Evolutionary conservation across 129 eudicot genomes (phyloP), one percentile per base, ranked within the genome.

Genomic region (Flaveria linearis): DNA sequence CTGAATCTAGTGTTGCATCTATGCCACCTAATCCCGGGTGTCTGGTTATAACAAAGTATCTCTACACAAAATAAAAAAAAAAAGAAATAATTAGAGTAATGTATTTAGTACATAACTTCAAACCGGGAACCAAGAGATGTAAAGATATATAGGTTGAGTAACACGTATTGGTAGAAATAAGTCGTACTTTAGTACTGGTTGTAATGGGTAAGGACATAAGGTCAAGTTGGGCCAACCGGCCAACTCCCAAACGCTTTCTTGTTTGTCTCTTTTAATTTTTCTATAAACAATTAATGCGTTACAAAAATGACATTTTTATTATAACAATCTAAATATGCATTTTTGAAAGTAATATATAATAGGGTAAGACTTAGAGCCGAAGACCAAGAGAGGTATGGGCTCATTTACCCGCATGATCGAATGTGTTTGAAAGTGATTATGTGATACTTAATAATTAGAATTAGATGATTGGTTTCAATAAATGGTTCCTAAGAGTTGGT

Each of bases 11-110:
- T 82, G 82, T 85, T 51, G 86, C 87, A 30, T 81, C 92, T 69
- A 91, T 84, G 51, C 97, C 99, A 47, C 92, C 97, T 64, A 91
- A 85, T 63, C 69, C 68, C 5, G 99, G 99, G 76, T 96, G 85
- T 78, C 89, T 81, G 5, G 96, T 89, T 68, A 91, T 68, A 28
- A 95, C 99, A 85, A 91, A 95, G 77, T 87, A 86, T 78, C 99
- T 85, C 99, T 91, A 92, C 57, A 70, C 22, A 20, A 20, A 11
- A 76, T 2, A 56, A 30, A 4, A 30, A 30, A 30, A 3, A 73
- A 64, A 77, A 8, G 17, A 42, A 0, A 10, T 5, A 36, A 36
- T 36, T 36, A 61, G 47, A 43, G 76, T 46, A 14, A 26, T 9
- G 36, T 61, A 13, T 18, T 20, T 57, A 43, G 30, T 22, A 57